Evolutionary conservation across 2,329 filamentous ascomycete genomes (phyloP).

Genomic region (Fusarium bulbicola): DNA sequence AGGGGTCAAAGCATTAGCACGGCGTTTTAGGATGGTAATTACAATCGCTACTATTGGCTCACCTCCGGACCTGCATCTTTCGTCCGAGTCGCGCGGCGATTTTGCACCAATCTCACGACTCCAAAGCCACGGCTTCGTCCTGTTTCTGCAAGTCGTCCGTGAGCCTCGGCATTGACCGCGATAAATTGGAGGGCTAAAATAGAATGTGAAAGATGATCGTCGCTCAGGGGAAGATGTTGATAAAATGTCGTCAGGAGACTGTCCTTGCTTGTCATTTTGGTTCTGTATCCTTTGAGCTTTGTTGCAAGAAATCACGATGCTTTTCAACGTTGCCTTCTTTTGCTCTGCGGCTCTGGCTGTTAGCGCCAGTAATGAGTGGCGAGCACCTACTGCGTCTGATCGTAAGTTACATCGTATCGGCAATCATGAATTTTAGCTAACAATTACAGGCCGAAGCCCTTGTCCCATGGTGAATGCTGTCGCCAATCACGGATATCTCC

Average conservation of each 20-base stretch:
- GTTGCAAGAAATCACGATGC: constrained; percentile 1
- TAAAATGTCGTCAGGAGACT: not conserved
- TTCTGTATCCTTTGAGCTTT: not conserved
- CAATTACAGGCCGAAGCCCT: constrained; percentile 24
- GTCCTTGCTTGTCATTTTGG: not conserved
- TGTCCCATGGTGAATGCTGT: constrained; percentile 36
- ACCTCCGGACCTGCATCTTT: not conserved
- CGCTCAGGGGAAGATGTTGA: not conserved
- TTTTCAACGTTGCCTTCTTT: constrained; percentile 26
- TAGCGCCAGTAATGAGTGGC: constrained; percentile 30
- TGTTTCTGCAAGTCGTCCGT: constrained; percentile 14
- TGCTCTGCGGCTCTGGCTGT: constrained; percentile 20
- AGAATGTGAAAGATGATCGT: not conserved
- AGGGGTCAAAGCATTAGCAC: constrained; percentile 3
- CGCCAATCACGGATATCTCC: constrained; percentile 39
- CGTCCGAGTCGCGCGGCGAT: not conserved
- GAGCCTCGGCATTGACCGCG: constrained; percentile 23
- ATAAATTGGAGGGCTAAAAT: constrained; percentile 2
- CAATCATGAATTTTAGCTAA: not conserved
- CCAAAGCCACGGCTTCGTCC: not conserved
- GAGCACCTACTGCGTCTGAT: constrained; percentile 15
- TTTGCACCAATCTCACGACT: constrained; percentile 13
- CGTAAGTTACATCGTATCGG: not conserved
- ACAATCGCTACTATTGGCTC: not conserved
- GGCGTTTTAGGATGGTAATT: constrained; percentile 21